Percentiles rank a stretch among this genome's conserved stretches.
phyloP scores from a whole-genome alignment of 148 eudicot species.

The Selenicereus undatus region DNA sequence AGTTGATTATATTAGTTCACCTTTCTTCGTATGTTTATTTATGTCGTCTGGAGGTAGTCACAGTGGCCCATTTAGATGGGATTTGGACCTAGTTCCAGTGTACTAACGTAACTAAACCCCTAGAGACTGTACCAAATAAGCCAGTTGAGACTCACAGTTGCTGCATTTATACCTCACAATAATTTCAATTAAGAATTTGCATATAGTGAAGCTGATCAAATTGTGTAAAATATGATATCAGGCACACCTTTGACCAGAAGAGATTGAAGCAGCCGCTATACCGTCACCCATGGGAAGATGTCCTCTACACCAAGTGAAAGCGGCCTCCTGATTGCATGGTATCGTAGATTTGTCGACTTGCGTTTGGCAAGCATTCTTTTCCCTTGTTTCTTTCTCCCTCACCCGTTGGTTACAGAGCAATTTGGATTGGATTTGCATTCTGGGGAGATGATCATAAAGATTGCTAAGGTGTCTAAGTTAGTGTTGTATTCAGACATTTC shows the following conservation, averaged over 20 bases:
- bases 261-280: slow-evolving; percentile 96
- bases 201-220: slow-evolving; percentile 8
- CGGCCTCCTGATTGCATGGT: slow-evolving; percentile 11
- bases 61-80: no score
- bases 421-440: slow-evolving; percentile 12
- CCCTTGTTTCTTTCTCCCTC: background rate
- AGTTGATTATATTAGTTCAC: background rate
- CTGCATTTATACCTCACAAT: background rate
- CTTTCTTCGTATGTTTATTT: background rate
- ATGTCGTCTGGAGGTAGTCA: no score
- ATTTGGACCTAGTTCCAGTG: no score
- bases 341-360: slow-evolving; percentile 6
- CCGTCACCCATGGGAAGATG: slow-evolving; percentile 99
- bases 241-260: slow-evolving; percentile 99
- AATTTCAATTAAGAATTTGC: background rate
- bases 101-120: background rate
- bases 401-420: background rate
- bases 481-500: slow-evolving; percentile 13
- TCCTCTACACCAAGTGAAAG: slow-evolving; percentile 91
- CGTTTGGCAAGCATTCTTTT: slow-evolving; percentile 10
- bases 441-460: background rate
- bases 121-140: background rate
- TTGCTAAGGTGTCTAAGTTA: slow-evolving; percentile 5
- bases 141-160: background rate
- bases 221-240: slow-evolving; percentile 30